A percentile compares a stretch with the other conserved stretches of the same genome.
Evolutionary conservation across 2,329 filamentous ascomycete species (phyloP).

Genomic region (Xylaria sp.): DNA sequence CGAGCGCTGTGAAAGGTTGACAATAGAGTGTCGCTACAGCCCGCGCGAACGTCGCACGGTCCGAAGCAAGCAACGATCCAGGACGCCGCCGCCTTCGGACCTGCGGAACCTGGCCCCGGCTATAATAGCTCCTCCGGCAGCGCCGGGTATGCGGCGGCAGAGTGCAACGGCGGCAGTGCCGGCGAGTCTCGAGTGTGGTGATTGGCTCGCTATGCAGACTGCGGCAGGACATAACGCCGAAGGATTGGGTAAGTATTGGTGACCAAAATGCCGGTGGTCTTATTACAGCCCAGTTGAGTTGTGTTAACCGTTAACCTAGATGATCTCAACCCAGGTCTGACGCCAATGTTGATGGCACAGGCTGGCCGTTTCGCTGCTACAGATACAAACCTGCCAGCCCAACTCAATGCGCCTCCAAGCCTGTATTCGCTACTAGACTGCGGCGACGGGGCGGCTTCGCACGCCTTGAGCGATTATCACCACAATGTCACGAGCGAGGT

Average conservation of each 20-base stretch:
- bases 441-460: background rate
- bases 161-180: too few species aligned
- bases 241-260: constrained; percentile 11
- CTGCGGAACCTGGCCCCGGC: constrained; percentile 16
- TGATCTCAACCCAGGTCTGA: background rate
- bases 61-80: background rate
- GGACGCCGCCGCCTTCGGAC: background rate
- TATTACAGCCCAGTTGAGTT: too few species aligned
- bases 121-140: background rate
- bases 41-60: constrained; percentile 14
- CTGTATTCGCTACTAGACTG: background rate
- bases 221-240: background rate
- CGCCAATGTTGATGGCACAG: background rate
- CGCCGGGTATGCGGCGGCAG: background rate
- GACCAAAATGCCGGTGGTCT: background rate
- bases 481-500: background rate
- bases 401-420: background rate
- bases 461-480: background rate
- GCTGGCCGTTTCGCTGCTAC: background rate
- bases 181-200: too few species aligned
- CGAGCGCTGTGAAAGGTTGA: constrained; percentile 21
- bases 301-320: background rate
- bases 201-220: too few species aligned
- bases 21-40: constrained; percentile 23
- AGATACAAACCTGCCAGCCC: background rate